Percentiles rank a stretch among this genome's conserved stretches.
These are phyloP conservation scores for Exophiala sp. DNA, from an alignment of 2,329 filamentous ascomycete species.

Conservation along the genomic window DNA sequence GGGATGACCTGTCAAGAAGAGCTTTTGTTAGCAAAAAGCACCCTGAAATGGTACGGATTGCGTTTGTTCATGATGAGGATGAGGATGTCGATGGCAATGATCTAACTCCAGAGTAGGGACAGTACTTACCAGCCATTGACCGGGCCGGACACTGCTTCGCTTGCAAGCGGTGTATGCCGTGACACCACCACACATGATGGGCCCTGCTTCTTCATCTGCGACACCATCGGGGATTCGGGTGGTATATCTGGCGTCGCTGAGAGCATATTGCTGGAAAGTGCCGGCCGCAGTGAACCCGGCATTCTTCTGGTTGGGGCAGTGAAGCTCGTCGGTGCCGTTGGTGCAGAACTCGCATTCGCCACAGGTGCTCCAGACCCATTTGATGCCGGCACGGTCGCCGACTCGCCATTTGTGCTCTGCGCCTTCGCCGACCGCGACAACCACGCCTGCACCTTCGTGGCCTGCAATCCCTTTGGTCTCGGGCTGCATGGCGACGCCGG, in stretches of 20 bases:
- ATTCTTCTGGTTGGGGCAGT: conserved; percentile 35
- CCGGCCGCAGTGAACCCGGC: conserved; percentile 37
- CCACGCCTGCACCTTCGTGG: conserved; percentile 69
- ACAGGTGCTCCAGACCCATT: conserved; percentile 86
- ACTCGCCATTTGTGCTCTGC: conserved; percentile 70
- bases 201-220: conserved; percentile 35
- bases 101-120: no score
- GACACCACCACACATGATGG: conserved; percentile 38
- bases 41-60: no score
- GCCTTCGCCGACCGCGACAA: conserved; percentile 67
- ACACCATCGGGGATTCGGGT: conserved; percentile 36
- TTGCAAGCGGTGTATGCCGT: conserved; percentile 37
- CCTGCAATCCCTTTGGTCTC: conserved; percentile 29
- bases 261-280: conserved; percentile 36
- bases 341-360: conserved; percentile 74
- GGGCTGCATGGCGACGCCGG: conserved; percentile 24
- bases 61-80: no score
- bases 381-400: conserved; percentile 81
- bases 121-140: conserved; percentile 30
- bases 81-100: no score
- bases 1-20: conserved; percentile 21
- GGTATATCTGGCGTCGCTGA: conserved; percentile 35
- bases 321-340: conserved; percentile 34
- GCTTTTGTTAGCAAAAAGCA: neutral
- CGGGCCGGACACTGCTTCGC: conserved; percentile 35